Evolutionary conservation across 805 yeast genomes (phyloP), one percentile per base, ranked within the genome.

Genomic region (Wickerhamiella brachini): DNA sequence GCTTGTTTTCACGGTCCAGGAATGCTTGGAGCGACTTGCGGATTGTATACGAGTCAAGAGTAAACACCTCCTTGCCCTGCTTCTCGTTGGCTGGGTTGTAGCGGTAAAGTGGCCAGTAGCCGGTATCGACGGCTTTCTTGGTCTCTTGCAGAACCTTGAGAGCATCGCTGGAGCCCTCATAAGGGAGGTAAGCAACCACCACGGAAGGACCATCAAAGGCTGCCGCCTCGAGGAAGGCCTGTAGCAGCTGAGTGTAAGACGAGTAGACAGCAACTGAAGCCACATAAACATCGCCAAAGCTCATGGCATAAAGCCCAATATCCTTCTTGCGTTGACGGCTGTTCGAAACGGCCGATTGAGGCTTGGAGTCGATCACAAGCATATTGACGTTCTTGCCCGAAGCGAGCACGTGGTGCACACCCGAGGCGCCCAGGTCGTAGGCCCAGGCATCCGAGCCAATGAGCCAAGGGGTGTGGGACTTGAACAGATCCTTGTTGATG

Each of bases 371-470:
- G 61, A 90, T 81, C 53, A 90, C 73, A 62, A 90, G 76, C 76
- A 90, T 76, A 65, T 90, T 90, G 58, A 90, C 69, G 63, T 87
- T 85, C 64, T 79, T 75, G 45, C 81, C 81, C 0, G 89, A 80
- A 24, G 88, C 69, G 45, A 90, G 71, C 3, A 87, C 81, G 59
- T 83, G 82, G 65, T 90, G 97, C 49, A 90, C 81, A 64, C 97
- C 95, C 5, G 95, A 83, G 55, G 84, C 73, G 44, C 97, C 97
- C 59, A 86, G 71, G 69, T 90, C 97, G 64, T 82, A 88, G 20
- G 95, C 77, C 97, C 97, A 90, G 31, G 93, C 79, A 65, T 90
- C 97, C 18, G 96, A 87, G 31, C 97, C 96, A 51, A 90, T 72
- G 53, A 90, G 72, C 97, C 97, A 90, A 49, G 77, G 72, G 12